Base-by-base conservation (phyloP, 2,329 filamentous ascomycete species). In the Aspergillus tamarii region DNA sequence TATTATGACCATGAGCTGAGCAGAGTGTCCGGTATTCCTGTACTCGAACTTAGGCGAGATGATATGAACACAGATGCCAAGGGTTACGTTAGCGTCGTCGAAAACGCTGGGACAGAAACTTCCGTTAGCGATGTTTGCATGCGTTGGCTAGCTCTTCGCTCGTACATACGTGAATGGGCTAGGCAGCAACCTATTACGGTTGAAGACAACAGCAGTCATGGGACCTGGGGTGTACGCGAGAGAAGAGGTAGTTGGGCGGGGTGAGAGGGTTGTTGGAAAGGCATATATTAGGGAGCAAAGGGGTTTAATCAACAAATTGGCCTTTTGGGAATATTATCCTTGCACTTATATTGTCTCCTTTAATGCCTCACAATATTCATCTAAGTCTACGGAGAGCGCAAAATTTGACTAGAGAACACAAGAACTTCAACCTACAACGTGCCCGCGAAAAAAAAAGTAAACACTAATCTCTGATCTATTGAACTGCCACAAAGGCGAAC, bases 111-210 rank as follows among this genome's bases (percentile, higher is more conserved):
- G 10, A 77, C 72, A 83, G 70, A 85, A 81, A 74, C 86, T 78
- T 80, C 79, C 75, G 76, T 69, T 58, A 74, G 75, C 28, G 77
- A 81, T 56, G 78, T 76, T 78, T 91, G 91, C 83, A 83, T 89
- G 60, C 85, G 94, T 59, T 98, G 94, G 94, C 88, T 86, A 73
- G 94, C 94, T 1, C 82, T 98, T 50, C 90, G 89, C 73, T 75
- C 89, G 46, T 98, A 98, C 76, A 91, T 98, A 45, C 84, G 85
- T 43, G 93, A 97, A 76, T 98, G 94, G 94, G 94, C 91, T 28
- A 85, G 90, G 62, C 93, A 97, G 77, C 92, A 96, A 75, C 92
- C 93, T 6, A 85, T 87, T 66, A 87, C 95, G 77, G 84, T 72
- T 5, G 78, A 88, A 69, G 82, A 83, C 62, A 83, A 87, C 66